Conservation (phyloP, 768 basidiomycete species). For the Pisolithus albus region DNA sequence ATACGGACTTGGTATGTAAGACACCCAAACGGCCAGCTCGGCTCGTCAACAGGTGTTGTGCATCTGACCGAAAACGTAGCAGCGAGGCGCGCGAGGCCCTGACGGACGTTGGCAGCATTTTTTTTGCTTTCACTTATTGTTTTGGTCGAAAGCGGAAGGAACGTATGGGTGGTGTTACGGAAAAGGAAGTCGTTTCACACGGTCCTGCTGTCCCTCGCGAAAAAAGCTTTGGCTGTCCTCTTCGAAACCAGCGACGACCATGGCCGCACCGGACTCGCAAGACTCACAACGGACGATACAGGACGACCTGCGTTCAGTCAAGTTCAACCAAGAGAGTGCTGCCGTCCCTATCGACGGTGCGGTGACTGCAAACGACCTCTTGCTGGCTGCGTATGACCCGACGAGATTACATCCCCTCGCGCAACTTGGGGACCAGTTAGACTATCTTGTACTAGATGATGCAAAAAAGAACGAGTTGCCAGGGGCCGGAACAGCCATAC, state of each 20-base stretch:
- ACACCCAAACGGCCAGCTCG: conserved; percentile 13
- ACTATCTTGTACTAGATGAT: conserved; percentile 93
- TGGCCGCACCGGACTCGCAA: conserved; percentile 24
- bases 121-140: conserved; percentile 22
- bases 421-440: conserved; percentile 84
- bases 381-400: conserved; percentile 84
- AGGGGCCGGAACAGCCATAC: conserved; percentile 85
- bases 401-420: conserved; percentile 92
- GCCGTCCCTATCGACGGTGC: conserved; percentile 42
- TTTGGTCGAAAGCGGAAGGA: conserved; percentile 13
- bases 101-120: conserved; percentile 16
- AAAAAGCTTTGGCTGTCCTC: conserved; percentile 20
- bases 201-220: background rate
- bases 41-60: conserved; percentile 18
- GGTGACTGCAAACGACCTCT: conserved; percentile 81
- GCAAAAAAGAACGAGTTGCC: conserved; percentile 90
- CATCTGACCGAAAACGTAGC: conserved; percentile 19
- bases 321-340: conserved; percentile 37
- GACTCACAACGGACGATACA: conserved; percentile 34
- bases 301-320: conserved; percentile 42
- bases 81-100: conserved; percentile 15
- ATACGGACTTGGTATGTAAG: conserved; percentile 13
- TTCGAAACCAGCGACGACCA: background rate
- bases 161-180: background rate
- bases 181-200: conserved; percentile 18